Conservation (phyloP, 2,329 filamentous ascomycete species). For the Hypoxylon sp. region DNA sequence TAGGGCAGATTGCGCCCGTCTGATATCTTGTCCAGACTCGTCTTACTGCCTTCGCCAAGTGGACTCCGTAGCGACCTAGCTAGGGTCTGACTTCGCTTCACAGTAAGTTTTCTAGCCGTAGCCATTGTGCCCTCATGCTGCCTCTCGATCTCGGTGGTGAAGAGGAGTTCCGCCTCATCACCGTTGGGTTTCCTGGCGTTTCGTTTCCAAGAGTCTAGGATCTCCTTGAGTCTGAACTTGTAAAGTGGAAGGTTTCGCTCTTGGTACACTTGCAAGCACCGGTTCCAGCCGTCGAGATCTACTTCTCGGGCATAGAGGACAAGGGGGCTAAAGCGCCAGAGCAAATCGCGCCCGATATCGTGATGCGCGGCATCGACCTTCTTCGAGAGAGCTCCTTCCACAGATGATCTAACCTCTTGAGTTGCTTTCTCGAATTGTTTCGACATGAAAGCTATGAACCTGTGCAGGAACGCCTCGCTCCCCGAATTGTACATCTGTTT, state of each 20-base stretch:
- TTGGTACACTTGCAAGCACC: conserved; percentile 81
- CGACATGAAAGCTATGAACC: conserved; percentile 83
- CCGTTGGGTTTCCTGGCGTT: conserved; percentile 76
- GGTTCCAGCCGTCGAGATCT: conserved; percentile 82
- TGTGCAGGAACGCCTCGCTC: conserved; percentile 76
- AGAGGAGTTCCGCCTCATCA: conserved; percentile 85
- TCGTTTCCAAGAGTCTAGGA: conserved; percentile 80
- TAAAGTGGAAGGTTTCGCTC: conserved; percentile 79
- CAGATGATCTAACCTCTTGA: conserved; percentile 70
- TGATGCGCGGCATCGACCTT: conserved; percentile 77
- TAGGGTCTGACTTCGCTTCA: conserved; percentile 90
- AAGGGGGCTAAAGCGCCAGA: conserved; percentile 90
- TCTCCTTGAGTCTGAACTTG: conserved; percentile 80
- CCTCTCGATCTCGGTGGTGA: conserved; percentile 83
- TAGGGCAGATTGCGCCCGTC: conserved; percentile 76
- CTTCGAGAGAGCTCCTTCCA: conserved; percentile 66
- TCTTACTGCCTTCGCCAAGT: conserved; percentile 65
- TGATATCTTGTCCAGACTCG: conserved; percentile 63
- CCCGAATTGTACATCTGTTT: conserved; percentile 86
- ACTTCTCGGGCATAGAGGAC: conserved; percentile 89
- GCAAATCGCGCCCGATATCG: conserved; percentile 71
- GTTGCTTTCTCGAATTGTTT: conserved; percentile 80
- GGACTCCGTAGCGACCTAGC: conserved; percentile 76
- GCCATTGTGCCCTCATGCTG: conserved; percentile 79
- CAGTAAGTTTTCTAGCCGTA: conserved; percentile 86